phyloP scores from a whole-genome alignment of 257 asterid species.

The Phtheirospermum japonicum region DNA sequence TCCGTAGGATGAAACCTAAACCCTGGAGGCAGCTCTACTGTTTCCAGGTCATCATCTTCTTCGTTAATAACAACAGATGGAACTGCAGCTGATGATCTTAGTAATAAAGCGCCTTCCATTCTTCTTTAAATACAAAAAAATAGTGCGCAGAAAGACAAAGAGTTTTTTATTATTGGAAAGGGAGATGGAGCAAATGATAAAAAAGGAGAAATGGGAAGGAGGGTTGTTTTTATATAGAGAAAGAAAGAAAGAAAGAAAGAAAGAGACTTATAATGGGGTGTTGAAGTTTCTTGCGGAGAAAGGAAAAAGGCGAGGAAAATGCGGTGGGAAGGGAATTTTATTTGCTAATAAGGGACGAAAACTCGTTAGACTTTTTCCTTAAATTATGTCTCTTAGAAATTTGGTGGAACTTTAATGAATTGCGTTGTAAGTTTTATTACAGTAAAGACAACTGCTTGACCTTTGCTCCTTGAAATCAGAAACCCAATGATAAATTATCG shows the following conservation, averaged over 20 bases:
- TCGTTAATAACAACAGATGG: conserved; percentile 32
- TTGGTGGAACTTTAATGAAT: conserved; percentile 23
- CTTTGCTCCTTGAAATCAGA: too few relatives aligned
- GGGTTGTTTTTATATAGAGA: conserved; percentile 39
- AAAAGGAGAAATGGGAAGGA: too few relatives aligned
- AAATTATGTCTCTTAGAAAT: conserved; percentile 1
- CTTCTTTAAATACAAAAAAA: too few relatives aligned
- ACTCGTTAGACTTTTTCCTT: conserved; percentile 29
- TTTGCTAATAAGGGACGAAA: conserved; percentile 40
- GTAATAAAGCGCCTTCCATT: conserved; percentile 17
- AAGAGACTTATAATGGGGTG: conserved; percentile 14
- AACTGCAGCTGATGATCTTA: conserved; percentile 23
- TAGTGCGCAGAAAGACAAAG: not conserved
- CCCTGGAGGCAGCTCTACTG: conserved; percentile 55
- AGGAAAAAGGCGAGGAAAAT: too few relatives aligned
- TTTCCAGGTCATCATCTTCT: conserved; percentile 24
- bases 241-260: too few relatives aligned
- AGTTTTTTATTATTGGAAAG: not conserved
- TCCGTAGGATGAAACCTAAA: conserved; percentile 87
- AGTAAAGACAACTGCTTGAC: conserved; percentile 3
- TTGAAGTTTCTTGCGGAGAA: conserved; percentile 47
- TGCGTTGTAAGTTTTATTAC: conserved; percentile 23
- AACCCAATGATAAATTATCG: too few relatives aligned
- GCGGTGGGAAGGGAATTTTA: conserved; percentile 35
- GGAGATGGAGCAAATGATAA: conserved; percentile 16